Base-by-base conservation (phyloP, 345 rosid genomes). In the Hibiscus syriacus region DNA sequence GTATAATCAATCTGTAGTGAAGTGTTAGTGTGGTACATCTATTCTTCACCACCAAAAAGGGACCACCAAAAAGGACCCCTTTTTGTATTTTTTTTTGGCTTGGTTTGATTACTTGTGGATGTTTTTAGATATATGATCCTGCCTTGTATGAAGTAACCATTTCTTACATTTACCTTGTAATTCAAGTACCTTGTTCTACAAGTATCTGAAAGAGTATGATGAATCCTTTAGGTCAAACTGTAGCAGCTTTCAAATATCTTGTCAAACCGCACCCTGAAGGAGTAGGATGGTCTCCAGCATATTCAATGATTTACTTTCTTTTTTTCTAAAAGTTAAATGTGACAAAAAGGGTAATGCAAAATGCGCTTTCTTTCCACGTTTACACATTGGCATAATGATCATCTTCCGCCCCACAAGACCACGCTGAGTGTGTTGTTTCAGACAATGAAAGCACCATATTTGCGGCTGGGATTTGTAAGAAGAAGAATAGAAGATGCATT, bases 381-480 rank as follows among this genome's bases (percentile, higher is more conserved):
- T 46, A n/a, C 52, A 46, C 52, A n/a, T 46, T 46, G 6, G 52
- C 20, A 14, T 16, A 17, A 46, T 46, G 52, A n/a, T n/a, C 52
- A 46, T 46, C 52, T 46, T n/a, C 52, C 52, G 7, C 52, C 52
- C 52, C 8, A 46, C 52, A 46, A 46, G 8, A 46, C 19, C 52
- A 46, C 5, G 20, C 52, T 46, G 8, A 1, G 10, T 5, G 52
- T 16, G 52, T 46, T 20, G 52, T n/a, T 46, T 17, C 52, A n/a
- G 16, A 46, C 22, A 2, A n/a, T 5, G 52, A 46, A 46, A 46
- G 52, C 52, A 46, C 16, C 52, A 43, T 14, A 43, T 14, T n/a
- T 14, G 13, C 96, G n/a, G 98, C 98, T 84, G 78, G 87, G 88
- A 54, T 92, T 72, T 92, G 90, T 23, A 16, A 96, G 98, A 83